Conservation (phyloP, 2,329 filamentous ascomycete species). For the Amauroascus verrucosus region DNA sequence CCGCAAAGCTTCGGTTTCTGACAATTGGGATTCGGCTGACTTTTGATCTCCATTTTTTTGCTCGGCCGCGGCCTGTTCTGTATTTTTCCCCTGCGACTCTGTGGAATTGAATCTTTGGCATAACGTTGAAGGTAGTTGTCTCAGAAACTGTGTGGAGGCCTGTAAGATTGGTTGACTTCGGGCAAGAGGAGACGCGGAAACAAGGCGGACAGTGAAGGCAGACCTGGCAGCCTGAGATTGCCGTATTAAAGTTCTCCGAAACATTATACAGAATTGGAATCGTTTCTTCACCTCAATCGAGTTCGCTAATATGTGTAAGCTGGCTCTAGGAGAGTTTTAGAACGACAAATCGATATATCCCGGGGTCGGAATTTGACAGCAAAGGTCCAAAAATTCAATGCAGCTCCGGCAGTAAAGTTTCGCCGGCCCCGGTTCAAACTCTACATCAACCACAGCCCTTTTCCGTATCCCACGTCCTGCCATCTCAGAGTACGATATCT, state of each 20-base stretch:
- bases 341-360: neutral
- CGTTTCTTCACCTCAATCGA: neutral
- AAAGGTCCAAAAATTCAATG: constrained; percentile 7
- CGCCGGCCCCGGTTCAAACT: neutral
- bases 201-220: constrained; percentile 25
- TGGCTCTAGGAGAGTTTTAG: neutral
- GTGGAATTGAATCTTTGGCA: constrained; percentile 36
- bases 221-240: constrained; percentile 33
- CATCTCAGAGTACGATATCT: neutral
- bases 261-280: constrained; percentile 25
- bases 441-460: neutral
- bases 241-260: constrained; percentile 35
- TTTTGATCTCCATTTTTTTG: constrained; percentile 23
- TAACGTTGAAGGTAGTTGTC: constrained; percentile 27
- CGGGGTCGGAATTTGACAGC: constrained; percentile 15
- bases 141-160: constrained; percentile 21
- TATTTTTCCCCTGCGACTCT: constrained; percentile 27
- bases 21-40: constrained; percentile 29
- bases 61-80: constrained; percentile 29
- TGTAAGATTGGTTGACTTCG: constrained; percentile 28
- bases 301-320: neutral
- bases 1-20: constrained; percentile 41
- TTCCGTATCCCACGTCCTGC: neutral
- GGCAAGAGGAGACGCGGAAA: constrained; percentile 26
- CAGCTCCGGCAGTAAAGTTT: neutral